A percentile compares a stretch with the other conserved stretches of the same genome.
Conservation (phyloP, 805 yeast species). For the Suhomyces sp. region DNA sequence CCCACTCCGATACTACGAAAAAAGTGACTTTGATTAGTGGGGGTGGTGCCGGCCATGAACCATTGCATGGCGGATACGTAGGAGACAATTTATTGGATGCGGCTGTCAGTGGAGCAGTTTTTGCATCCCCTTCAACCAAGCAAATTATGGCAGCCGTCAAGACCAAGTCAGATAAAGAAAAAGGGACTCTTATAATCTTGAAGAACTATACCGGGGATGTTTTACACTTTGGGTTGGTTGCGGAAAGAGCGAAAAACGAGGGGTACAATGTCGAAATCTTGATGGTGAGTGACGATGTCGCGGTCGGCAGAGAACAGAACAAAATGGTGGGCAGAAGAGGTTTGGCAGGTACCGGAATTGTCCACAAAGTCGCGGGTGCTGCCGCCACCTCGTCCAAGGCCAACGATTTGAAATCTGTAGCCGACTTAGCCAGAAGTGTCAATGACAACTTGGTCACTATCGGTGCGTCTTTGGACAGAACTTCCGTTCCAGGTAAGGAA, state of each 20-base stretch:
- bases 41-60: slow-evolving; percentile 97
- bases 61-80: slow-evolving; percentile 87
- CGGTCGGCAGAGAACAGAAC: slow-evolving; percentile 87
- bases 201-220: slow-evolving; percentile 96
- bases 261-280: slow-evolving; percentile 73
- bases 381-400: slow-evolving; percentile 43
- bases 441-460: slow-evolving; percentile 74
- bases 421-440: slow-evolving; percentile 56
- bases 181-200: slow-evolving; percentile 75
- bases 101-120: slow-evolving; percentile 88
- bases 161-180: slow-evolving; percentile 46
- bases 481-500: slow-evolving; percentile 79
- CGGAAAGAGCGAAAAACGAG: slow-evolving; percentile 77
- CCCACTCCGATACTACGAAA: slow-evolving; percentile 32
- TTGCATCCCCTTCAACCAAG: slow-evolving; percentile 92
- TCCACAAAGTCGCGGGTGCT: slow-evolving; percentile 84
- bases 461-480: slow-evolving; percentile 86
- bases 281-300: slow-evolving; percentile 87
- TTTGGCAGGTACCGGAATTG: slow-evolving; percentile 83
- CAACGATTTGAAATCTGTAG: slow-evolving; percentile 48
- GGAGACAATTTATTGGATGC: slow-evolving; percentile 80
- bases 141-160: slow-evolving; percentile 74
- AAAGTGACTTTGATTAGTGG: slow-evolving; percentile 80
- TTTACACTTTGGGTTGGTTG: slow-evolving; percentile 87
- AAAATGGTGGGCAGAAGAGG: slow-evolving; percentile 94